Conservation (phyloP, 176 grass and related monocot genomes). For the Oryza meyeriana region DNA sequence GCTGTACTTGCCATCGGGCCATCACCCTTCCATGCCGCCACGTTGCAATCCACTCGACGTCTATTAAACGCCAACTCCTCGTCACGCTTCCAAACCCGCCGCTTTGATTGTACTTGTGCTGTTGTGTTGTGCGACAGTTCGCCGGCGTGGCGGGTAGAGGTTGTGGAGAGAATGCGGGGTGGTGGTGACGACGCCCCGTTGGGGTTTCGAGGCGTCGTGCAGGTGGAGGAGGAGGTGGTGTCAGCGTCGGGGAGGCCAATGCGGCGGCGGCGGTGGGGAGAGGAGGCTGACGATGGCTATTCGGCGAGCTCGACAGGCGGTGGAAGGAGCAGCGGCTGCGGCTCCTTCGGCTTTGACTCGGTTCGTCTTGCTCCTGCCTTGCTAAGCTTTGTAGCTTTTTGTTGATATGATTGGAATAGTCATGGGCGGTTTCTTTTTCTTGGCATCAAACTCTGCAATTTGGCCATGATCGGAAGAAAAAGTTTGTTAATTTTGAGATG, state of each 20-base stretch:
- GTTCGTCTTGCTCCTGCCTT: slow-evolving; percentile 26
- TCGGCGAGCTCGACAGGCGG: slow-evolving; percentile 42
- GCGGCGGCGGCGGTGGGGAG: slow-evolving; percentile 28
- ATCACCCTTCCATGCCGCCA: slow-evolving; percentile 13
- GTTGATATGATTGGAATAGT: not conserved
- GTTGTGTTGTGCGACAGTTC: not conserved
- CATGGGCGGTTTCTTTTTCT: not conserved
- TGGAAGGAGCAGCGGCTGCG: slow-evolving; percentile 36
- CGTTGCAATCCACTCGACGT: slow-evolving; percentile 27
- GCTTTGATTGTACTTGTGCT: slow-evolving; percentile 24
- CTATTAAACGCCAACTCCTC: slow-evolving; percentile 39
- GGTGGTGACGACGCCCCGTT: slow-evolving; percentile 7
- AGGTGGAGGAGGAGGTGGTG: slow-evolving; percentile 16
- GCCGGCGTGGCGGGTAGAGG: not conserved
- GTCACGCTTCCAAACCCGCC: slow-evolving; percentile 9
- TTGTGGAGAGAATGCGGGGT: slow-evolving; percentile 22
- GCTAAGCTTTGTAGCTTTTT: not conserved
- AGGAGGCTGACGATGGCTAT: slow-evolving; percentile 34
- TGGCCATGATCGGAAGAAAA: not conserved
- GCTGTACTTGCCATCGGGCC: not conserved
- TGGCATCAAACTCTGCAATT: slow-evolving; percentile 13
- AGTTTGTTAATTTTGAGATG: not conserved
- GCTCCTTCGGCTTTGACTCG: slow-evolving; percentile 45
- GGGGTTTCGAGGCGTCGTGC: slow-evolving; percentile 5
- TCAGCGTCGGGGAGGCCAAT: slow-evolving; percentile 20